Conservation (phyloP, 2,329 filamentous ascomycete genomes). For the Claviceps africana region DNA sequence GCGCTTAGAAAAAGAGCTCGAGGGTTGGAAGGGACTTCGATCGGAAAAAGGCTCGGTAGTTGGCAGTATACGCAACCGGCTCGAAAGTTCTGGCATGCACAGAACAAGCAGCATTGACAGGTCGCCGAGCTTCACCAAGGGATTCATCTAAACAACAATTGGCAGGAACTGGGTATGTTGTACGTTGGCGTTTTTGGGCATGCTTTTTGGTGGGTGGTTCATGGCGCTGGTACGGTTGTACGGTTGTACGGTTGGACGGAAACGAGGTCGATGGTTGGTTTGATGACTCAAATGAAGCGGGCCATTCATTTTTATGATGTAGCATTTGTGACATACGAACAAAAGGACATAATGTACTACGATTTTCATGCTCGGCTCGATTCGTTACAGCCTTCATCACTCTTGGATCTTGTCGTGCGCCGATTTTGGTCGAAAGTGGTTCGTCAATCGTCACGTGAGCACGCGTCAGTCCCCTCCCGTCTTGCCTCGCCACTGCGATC, state of each 20-base stretch:
- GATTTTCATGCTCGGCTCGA: background rate
- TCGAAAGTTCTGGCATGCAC: conserved; percentile 36
- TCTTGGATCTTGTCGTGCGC: background rate
- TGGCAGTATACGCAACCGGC: conserved; percentile 25
- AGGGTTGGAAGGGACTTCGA: conserved; percentile 66
- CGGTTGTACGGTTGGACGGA: background rate
- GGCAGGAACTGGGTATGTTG: background rate
- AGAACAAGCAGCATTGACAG: conserved; percentile 52
- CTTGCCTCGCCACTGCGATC: background rate
- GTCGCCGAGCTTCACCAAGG: conserved; percentile 58
- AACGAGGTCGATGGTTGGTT: background rate
- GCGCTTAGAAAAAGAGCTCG: conserved; percentile 75
- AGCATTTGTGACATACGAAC: conserved; percentile 6
- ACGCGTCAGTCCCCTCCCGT: background rate
- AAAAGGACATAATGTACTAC: conserved; percentile 7
- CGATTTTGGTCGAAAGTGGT: background rate
- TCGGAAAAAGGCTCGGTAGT: conserved; percentile 43
- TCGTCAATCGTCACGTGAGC: conserved; percentile 4
- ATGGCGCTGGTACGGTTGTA: background rate
- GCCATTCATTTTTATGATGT: conserved; percentile 6
- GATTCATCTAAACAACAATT: conserved; percentile 31
- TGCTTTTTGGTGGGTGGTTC: background rate
- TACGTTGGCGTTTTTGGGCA: background rate
- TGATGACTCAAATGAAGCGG: conserved; percentile 5
- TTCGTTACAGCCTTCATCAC: background rate